These are phyloP conservation scores for Primulina tabacum DNA, from an alignment of 257 asterid species.

Conservation along the genomic window DNA sequence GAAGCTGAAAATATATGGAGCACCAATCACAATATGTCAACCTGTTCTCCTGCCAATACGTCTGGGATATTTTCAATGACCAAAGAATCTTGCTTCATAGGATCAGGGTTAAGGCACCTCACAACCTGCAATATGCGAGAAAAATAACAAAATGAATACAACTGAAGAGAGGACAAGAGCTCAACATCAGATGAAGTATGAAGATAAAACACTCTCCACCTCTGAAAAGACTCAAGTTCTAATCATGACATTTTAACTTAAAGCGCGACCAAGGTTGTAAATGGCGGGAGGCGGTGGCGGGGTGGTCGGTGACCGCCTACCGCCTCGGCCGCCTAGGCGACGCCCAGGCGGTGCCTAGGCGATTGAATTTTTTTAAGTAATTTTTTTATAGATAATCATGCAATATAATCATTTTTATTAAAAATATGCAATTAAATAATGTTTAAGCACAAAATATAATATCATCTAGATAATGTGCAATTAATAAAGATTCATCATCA, in stretches of 20 bases:
- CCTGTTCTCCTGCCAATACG: slow-evolving; percentile 97
- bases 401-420: too few species aligned
- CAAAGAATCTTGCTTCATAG: slow-evolving; percentile 83
- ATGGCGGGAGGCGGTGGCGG: too few species aligned
- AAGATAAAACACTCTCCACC: neutral
- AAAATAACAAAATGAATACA: slow-evolving; percentile 9
- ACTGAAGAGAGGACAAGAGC: slow-evolving; percentile 18
- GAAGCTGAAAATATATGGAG: slow-evolving; percentile 20
- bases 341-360: too few species aligned
- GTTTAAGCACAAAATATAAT: too few species aligned
- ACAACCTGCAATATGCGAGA: slow-evolving; percentile 55
- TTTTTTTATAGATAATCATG: too few species aligned
- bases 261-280: too few species aligned
- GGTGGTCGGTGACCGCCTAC: too few species aligned
- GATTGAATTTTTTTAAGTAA: too few species aligned
- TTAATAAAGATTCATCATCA: too few species aligned
- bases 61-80: slow-evolving; percentile 78
- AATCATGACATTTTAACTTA: neutral
- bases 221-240: neutral
- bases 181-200: neutral
- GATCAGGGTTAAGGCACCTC: slow-evolving; percentile 71
- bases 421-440: too few species aligned
- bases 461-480: too few species aligned
- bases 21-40: slow-evolving; percentile 19
- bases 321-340: too few species aligned